Evolutionary conservation across 305 asterid species (phyloP).

Genomic region (Galium porrigens): DNA sequence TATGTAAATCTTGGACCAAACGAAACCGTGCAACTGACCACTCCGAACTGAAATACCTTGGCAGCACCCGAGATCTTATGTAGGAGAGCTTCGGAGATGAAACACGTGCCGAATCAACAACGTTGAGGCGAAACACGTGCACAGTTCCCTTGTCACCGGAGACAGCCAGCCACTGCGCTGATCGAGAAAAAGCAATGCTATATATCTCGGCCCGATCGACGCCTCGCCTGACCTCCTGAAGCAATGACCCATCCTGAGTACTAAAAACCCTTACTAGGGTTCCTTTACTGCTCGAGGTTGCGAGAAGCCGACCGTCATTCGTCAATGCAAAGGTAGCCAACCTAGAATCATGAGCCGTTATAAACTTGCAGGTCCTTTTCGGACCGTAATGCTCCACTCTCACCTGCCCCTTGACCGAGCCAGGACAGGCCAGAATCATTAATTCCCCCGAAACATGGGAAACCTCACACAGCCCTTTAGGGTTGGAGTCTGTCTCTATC

Average conservation of each 20-base stretch:
- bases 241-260: slow-evolving; percentile 40
- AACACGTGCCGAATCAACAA: slow-evolving; percentile 24
- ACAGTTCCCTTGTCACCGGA: slow-evolving; percentile 55
- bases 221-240: slow-evolving; percentile 57
- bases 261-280: slow-evolving; percentile 41
- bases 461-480: slow-evolving; percentile 48
- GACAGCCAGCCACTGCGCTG: slow-evolving; percentile 50
- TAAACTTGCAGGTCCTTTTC: slow-evolving; percentile 32
- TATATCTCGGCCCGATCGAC: slow-evolving; percentile 52
- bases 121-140: slow-evolving; percentile 34
- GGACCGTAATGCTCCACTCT: slow-evolving; percentile 42
- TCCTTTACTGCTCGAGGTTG: slow-evolving; percentile 50
- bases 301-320: slow-evolving; percentile 38
- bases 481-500: slow-evolving; percentile 42
- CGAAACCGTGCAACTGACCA: slow-evolving; percentile 58
- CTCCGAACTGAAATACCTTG: slow-evolving; percentile 47
- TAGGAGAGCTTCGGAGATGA: slow-evolving; percentile 29
- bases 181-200: slow-evolving; percentile 43
- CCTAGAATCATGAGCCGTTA: slow-evolving; percentile 44
- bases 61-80: slow-evolving; percentile 45
- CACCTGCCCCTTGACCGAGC: slow-evolving; percentile 44
- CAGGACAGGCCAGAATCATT: slow-evolving; percentile 47
- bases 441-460: slow-evolving; percentile 34
- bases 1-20: slow-evolving; percentile 34
- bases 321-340: slow-evolving; percentile 33